Evolutionary conservation across 2,329 filamentous ascomycete species (phyloP).

Genomic region (Phoma herbarum): DNA sequence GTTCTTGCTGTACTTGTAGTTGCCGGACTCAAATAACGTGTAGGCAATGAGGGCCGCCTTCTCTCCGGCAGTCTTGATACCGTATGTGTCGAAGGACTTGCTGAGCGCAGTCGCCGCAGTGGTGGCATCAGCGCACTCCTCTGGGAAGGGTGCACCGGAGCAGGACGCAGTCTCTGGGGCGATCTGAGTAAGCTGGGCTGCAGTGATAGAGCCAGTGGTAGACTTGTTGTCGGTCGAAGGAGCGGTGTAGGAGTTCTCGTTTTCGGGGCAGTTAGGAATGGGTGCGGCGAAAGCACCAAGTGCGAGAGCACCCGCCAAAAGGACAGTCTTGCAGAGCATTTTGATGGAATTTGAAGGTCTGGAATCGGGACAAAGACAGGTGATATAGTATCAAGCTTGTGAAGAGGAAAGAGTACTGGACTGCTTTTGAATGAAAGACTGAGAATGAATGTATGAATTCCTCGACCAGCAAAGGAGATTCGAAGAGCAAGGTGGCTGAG

Average conservation of each 20-base stretch:
- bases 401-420: background rate
- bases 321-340: conserved; percentile 38
- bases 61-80: conserved; percentile 63
- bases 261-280: conserved; percentile 20
- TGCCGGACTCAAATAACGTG: conserved; percentile 74
- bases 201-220: conserved; percentile 29
- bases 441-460: conserved; percentile 14
- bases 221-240: conserved; percentile 15
- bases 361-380: background rate
- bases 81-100: conserved; percentile 65
- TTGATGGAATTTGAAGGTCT: conserved; percentile 17
- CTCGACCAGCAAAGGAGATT: conserved; percentile 25
- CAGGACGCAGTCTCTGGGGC: conserved; percentile 67
- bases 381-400: background rate
- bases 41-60: conserved; percentile 75
- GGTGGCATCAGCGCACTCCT: conserved; percentile 67
- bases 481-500: conserved; percentile 17
- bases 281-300: conserved; percentile 51
- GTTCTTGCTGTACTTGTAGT: conserved; percentile 78
- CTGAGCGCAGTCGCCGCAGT: conserved; percentile 67
- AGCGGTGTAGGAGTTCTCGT: conserved; percentile 3
- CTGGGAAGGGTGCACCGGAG: conserved; percentile 54
- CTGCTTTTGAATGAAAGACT: conserved; percentile 17
- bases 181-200: conserved; percentile 58
- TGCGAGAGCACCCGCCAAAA: conserved; percentile 37